Evolutionary conservation across 345 rosid species (phyloP), one percentile per base, ranked within the genome.

Genomic region (Corchorus olitorius): DNA sequence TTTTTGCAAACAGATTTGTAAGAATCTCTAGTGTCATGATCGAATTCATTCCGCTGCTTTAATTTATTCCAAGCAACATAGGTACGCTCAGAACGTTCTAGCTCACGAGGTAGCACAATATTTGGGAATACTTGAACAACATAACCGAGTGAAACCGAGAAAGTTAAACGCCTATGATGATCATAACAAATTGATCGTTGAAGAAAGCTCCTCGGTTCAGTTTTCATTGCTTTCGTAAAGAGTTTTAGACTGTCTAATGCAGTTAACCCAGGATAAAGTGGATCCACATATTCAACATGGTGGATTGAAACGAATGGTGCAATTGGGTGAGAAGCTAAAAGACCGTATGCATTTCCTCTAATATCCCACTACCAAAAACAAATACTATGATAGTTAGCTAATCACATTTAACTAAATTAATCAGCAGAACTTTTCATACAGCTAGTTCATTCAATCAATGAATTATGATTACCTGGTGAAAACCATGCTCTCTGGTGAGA

Each of bases 291-390:
- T 84, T 95, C 98, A 69, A 92, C 84, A 80, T 95, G 98, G 81
- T 95, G 99, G 75, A 95, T 85, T 0, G 98, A 91, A 54, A 95
- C 78, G 79, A 95, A 93, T 46, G 99, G 99, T 0, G 93, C 93
- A 11, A 93, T 80, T 0, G 98, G 99, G 66, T 95, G 99, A 17
- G 97, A 66, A 1, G 96, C 84, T 73, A 95, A 81, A 60, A 95
- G 84, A 48, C 99, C 98, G 45, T 84, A 90, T 11, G 96, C 94
- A 77, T 84, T 87, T 22, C 99, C 98, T 75, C 85, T 89, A 73
- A 95, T 91, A 88, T 95, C 99, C 95, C 93, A 93, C 98, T 94
- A 92, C 81, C 78, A 84, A 74, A 67, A 67, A 41, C 56, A 77
- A 52, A 33, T 16, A 1, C 27, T 27, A 56, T 6, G 54, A 15